Conservation (phyloP, 1,139 yeast species). For the Starmera stellimalicola region DNA sequence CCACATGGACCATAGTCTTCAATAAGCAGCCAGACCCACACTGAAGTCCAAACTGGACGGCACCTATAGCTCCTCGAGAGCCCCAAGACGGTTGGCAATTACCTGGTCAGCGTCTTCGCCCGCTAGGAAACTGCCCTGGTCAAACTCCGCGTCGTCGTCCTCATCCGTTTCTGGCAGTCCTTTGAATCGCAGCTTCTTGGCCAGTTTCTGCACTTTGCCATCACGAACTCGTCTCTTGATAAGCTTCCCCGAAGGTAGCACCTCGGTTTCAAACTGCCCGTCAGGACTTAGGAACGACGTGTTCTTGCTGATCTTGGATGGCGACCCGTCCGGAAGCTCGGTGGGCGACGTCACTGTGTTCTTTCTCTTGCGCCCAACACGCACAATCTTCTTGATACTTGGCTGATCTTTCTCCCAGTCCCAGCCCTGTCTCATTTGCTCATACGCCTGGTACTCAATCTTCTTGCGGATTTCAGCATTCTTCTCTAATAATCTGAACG, state of each 20-base stretch:
- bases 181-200: constrained; percentile 27
- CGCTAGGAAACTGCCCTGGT: neutral
- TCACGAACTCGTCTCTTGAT: constrained; percentile 32
- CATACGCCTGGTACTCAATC: constrained; percentile 64
- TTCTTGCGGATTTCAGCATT: constrained; percentile 55
- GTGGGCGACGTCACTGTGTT: constrained; percentile 21
- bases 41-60: too few relatives aligned
- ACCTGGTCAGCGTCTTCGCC: constrained; percentile 50
- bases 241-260: constrained; percentile 62
- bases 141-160: constrained; percentile 23
- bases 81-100: constrained; percentile 42
- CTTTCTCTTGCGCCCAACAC: constrained; percentile 15
- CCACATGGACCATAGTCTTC: too few relatives aligned
- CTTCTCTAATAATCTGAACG: constrained; percentile 69
- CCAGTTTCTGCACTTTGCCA: constrained; percentile 18
- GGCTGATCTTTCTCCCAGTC: constrained; percentile 36
- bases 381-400: constrained; percentile 9
- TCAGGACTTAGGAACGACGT: constrained; percentile 11
- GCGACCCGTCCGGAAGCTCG: constrained; percentile 46
- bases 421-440: constrained; percentile 80
- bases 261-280: constrained; percentile 36
- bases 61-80: too few relatives aligned
- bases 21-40: too few relatives aligned
- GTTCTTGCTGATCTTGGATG: constrained; percentile 22
- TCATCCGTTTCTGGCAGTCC: constrained; percentile 12